Conservation (phyloP, 208 protist genomes). For the Acanthamoeba lugdunensis region DNA sequence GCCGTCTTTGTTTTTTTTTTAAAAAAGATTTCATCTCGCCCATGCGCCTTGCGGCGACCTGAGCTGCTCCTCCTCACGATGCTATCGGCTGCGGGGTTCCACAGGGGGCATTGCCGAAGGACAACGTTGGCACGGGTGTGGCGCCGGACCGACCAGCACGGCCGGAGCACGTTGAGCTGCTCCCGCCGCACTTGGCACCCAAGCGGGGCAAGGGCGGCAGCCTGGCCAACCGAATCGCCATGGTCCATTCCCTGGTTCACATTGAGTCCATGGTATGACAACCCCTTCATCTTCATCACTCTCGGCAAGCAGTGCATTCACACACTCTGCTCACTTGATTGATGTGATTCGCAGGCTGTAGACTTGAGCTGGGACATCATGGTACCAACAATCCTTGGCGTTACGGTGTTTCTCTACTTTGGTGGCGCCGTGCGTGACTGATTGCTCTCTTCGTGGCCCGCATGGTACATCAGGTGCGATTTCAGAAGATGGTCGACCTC, state of each 20-base stretch:
- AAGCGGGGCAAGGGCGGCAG: slow-evolving; percentile 56
- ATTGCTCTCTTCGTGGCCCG: neutral
- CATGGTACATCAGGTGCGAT: neutral
- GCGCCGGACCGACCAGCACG: slow-evolving; percentile 54
- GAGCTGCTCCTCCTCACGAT: neutral
- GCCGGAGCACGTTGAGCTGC: slow-evolving; percentile 3
- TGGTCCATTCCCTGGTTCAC: slow-evolving; percentile 49
- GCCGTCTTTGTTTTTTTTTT: neutral
- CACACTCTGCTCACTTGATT: neutral
- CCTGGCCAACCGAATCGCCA: slow-evolving; percentile 51
- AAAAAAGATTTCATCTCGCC: no score
- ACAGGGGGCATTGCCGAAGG: neutral
- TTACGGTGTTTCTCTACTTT: neutral
- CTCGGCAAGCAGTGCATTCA: neutral
- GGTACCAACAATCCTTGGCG: neutral
- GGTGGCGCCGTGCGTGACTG: no score
- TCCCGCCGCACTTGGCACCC: slow-evolving; percentile 27
- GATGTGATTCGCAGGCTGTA: neutral
- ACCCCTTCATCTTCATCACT: neutral
- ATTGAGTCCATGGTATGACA: slow-evolving; percentile 44
- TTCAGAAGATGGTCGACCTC: neutral
- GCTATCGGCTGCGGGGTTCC: neutral
- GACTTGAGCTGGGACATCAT: slow-evolving; percentile 63
- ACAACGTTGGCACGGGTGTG: neutral
- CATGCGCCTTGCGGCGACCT: neutral